Percentiles rank a stretch among this genome's conserved stretches.
phyloP scores from a whole-genome alignment of 805 yeast genomes.

The Candida vartiovaarae region DNA sequence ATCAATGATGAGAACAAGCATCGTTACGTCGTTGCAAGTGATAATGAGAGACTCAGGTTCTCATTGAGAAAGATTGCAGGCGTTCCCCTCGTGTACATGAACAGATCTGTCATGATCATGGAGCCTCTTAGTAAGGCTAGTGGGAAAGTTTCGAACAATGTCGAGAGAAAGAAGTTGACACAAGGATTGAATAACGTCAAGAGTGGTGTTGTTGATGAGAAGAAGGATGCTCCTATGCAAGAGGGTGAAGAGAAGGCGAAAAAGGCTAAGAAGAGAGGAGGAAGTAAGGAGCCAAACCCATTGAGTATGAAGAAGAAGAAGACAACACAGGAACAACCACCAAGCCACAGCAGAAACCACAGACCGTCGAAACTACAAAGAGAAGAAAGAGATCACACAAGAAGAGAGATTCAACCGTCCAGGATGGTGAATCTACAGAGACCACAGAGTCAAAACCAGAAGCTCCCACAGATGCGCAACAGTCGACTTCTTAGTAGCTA shows the following conservation, averaged over 20 bases:
- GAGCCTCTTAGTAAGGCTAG: conserved; percentile 85
- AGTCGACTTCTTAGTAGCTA: too few species aligned
- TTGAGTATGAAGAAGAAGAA: conserved; percentile 79
- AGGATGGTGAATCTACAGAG: too few species aligned
- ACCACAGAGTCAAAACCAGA: too few species aligned
- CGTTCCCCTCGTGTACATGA: conserved; percentile 80
- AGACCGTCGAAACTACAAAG: conserved; percentile 11
- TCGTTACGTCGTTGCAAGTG: conserved; percentile 84
- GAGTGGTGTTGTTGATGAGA: conserved; percentile 2
- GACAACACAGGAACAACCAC: conserved; percentile 18
- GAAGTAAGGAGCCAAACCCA: conserved; percentile 77
- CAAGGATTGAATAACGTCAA: conserved; percentile 64
- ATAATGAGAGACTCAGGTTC: conserved; percentile 62
- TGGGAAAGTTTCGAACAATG: conserved; percentile 35
- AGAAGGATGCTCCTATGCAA: conserved; percentile 24
- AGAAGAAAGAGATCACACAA: conserved; percentile 19
- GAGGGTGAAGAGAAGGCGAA: conserved; percentile 16
- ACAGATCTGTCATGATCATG: conserved; percentile 90
- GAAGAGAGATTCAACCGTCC: not conserved
- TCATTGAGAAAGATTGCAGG: conserved; percentile 76
- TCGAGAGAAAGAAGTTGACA: conserved; percentile 63
- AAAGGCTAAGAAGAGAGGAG: conserved; percentile 47
- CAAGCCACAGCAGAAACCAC: conserved; percentile 5
- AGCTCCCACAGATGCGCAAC: too few species aligned
- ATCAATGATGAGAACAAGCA: conserved; percentile 80